Base-by-base conservation (phyloP, 768 basidiomycete genomes). In the Leucogyrophana mollusca region DNA sequence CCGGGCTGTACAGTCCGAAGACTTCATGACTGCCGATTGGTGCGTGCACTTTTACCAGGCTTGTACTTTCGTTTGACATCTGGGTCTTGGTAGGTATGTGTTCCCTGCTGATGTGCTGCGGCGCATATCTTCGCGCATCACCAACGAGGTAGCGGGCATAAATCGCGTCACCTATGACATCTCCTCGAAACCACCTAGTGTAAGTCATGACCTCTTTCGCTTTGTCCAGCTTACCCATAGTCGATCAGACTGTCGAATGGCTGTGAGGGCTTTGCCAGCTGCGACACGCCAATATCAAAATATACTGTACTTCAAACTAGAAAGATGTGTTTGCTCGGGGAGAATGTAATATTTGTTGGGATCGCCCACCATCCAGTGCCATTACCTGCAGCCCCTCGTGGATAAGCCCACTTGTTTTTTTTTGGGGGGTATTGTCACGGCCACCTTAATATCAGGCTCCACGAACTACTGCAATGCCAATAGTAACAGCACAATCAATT, bases 11-110 rank as follows among this genome's bases (percentile, higher is more conserved):
- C 87, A 90, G 62, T 85, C 94, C n/a, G 95, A 97, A 63, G 96
- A 99, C 66, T 99, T 99, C 63, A 99, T 99, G 96, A 99, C 96
- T 11, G 96, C 96, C 27, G 95, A 98, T 65, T 98, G 95, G 95
- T 93, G 60, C 34, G 80, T 58, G 40, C 9, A 2, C 14, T 23
- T 2, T 40, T 13, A 13, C 36, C 24, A 11, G 8, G 27, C 62
- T 50, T 37, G 35, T 7, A 37, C n/a, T 37, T n/a, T 45, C 32
- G 13, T 32, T 37, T 34, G 40, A 34, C 25, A 35, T 39, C 27
- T 30, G 35, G 54, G 64, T 65, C 58, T 44, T 34, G 55, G 38
- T 53, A 91, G 90, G 90, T 97, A 90, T 71, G 83, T 90, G n/a
- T 99, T 98, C 78, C 94, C 95, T 21, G 72, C 92, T 13, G 85